Base-by-base conservation (phyloP, 1,139 yeast species). In the Entelexis paramagnoliae region DNA sequence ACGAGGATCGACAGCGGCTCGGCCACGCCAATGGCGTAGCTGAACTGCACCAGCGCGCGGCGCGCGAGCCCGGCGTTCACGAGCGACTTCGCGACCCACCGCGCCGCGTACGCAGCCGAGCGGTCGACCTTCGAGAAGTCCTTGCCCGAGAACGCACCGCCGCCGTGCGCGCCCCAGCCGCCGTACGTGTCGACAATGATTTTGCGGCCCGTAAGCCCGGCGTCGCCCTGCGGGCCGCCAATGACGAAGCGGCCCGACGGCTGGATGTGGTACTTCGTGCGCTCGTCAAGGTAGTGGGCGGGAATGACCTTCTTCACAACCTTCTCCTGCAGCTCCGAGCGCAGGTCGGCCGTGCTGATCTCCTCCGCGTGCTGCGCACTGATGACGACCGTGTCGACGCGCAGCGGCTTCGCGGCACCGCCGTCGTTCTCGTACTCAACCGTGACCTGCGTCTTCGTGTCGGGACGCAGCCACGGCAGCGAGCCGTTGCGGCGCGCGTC, bases 91-190 rank as follows among this genome's bases (percentile, higher is more conserved):
- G 98, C 98, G 65, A 91, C 96, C 98, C 98, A 93, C 79, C 98
- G 88, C 65, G 98, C 98, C 68, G 98, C 97, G 71, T 91, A 91
- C 63, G 98, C 98, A 69, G 98, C 99, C 62, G 98, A 91, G 79
- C 99, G 87, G 75, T 91, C 99, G 68, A 91, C 99, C 80, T 91
- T 91, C 71, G 97, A 87, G 85, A 87, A 91, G 75, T 91, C 99
- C 80, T 91, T 91, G 75, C 99, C 99, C 59, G 96, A 85, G 88
- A 93, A 91, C 62, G 98, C 98, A 80, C 99, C 99, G 79, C 99
- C 99, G 76, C 99, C 99, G 79, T 91, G 98, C 66, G 98, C 97
- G 75, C 98, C 96, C 93, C 98, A 93, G 66, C 99, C 98, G 78
- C 99, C 99, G 76, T 91, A 91, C 60, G 98, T 94, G 75, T 91